Evolutionary conservation across 768 basidiomycete genomes (phyloP), one percentile per base, ranked within the genome.

Genomic region (Rhodotorula kratochvilovae): DNA sequence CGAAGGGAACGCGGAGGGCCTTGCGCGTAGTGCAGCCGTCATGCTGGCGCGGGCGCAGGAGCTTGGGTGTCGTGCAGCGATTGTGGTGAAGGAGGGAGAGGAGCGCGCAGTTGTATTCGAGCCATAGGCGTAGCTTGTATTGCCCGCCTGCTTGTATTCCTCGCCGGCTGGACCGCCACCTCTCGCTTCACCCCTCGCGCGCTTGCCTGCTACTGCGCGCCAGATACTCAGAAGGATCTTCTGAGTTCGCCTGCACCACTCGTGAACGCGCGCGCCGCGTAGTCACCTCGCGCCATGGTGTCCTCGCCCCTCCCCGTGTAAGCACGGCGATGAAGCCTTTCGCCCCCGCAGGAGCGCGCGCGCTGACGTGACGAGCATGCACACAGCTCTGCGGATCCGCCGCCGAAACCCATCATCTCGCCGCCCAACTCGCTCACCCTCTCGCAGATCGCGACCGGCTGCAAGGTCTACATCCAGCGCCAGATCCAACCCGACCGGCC

Each of bases 401-500:
- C 70, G 2, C 66, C 66, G 25, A 75, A 72, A 45, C 74, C 74
- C 25, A 63, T 75, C 65, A 67, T 75, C 68, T 75, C 74, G 5
- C 68, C 70, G 12, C 71, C 74, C n/a, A 75, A 75, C 71, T 70
- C 74, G 10, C 48, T 75, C 12, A 39, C 55, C n/a, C 70, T 75
- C 65, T 51, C 53, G 12, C 61, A 72, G 31, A 61, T 78, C 35
- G 70, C 71, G 12, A 63, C 71, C 4, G 96, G 96, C 67, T 97
- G 94, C 84, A 97, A 97, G 83, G 86, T 99, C 79, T 93, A 89
- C 82, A 91, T 95, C 75, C 87, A 86, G 54, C 89, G 95, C 74
- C 88, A 89, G 70, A 86, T 85, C 54, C 81, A 87, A 57, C 87
- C 88, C 77, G 91, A 89, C 56, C 36, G 54, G 2, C 61, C 65